A percentile compares a stretch with the other conserved stretches of the same genome.
phyloP scores from a whole-genome alignment of 225 moss, liverwort and hornwort genomes.

The Pseudisothecium myosuroides region DNA sequence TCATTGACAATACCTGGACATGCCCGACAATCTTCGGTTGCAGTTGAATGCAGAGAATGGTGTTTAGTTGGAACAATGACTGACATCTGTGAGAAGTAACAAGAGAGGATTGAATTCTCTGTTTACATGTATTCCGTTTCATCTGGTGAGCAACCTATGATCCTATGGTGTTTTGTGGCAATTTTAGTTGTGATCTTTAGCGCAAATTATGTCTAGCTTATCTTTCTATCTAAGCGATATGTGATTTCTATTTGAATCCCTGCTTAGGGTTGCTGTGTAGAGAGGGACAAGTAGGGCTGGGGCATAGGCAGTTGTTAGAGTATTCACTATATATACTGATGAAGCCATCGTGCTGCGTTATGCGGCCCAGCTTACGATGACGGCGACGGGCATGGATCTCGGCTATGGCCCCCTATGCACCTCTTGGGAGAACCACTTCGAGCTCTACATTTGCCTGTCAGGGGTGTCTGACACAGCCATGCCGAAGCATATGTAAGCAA shows the following conservation, averaged over 20 bases:
- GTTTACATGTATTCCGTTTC: slow-evolving; percentile 21
- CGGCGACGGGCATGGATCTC: slow-evolving; percentile 35
- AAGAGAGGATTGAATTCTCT: slow-evolving; percentile 11
- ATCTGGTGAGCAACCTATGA: slow-evolving; percentile 62
- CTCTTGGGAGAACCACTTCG: slow-evolving; percentile 26
- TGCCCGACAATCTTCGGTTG: slow-evolving; percentile 3
- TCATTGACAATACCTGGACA: background rate
- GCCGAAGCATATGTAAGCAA: slow-evolving; percentile 30
- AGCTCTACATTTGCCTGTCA: slow-evolving; percentile 37
- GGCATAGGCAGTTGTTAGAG: slow-evolving; percentile 15
- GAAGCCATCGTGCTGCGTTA: slow-evolving; percentile 55
- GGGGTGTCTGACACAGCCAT: slow-evolving; percentile 32
- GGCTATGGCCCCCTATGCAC: slow-evolving; percentile 19
- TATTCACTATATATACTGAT: slow-evolving; percentile 37
- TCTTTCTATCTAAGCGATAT: background rate
- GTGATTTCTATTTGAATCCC: slow-evolving; percentile 10
- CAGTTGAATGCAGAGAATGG: slow-evolving; percentile 11
- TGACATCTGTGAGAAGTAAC: slow-evolving; percentile 30
- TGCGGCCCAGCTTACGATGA: slow-evolving; percentile 71
- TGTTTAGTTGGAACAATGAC: slow-evolving; percentile 19
- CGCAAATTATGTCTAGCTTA: background rate
- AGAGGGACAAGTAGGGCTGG: background rate
- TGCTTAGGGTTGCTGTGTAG: slow-evolving; percentile 1
- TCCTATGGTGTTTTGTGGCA: slow-evolving; percentile 22
- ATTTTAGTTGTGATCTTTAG: slow-evolving; percentile 3